Evolutionary conservation across 2,329 filamentous ascomycete genomes (phyloP).

Genomic region (Didymella segeticola): DNA sequence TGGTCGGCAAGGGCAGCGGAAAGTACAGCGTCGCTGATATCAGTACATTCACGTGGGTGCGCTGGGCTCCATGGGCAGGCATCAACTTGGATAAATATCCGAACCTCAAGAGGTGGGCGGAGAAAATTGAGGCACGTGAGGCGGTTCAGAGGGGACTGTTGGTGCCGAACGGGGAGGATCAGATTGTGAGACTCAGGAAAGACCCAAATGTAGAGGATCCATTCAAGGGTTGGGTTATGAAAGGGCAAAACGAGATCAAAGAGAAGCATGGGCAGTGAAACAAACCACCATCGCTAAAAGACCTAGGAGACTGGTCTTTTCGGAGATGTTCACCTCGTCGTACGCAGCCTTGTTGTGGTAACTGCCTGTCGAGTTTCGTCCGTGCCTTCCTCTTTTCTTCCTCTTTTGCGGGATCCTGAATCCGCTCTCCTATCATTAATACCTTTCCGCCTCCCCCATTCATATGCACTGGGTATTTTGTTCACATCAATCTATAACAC

Average conservation of each 20-base stretch:
- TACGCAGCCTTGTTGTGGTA: background rate
- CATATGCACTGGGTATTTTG: too few species aligned
- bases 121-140: slow-evolving; percentile 35
- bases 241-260: slow-evolving; percentile 5
- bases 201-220: slow-evolving; percentile 32
- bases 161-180: slow-evolving; percentile 33
- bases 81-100: slow-evolving; percentile 72
- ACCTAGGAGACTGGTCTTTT: fast-evolving
- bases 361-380: too few species aligned
- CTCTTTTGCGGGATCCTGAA: too few species aligned
- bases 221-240: slow-evolving; percentile 32
- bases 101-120: slow-evolving; percentile 61
- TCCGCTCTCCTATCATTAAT: too few species aligned
- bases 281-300: background rate
- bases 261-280: slow-evolving; percentile 1
- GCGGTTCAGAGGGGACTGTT: slow-evolving; percentile 64
- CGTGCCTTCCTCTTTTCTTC: too few species aligned
- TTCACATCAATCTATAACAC: too few species aligned
- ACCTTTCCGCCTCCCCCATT: too few species aligned
- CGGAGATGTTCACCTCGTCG: background rate
- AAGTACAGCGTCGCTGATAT: slow-evolving; percentile 69
- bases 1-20: slow-evolving; percentile 66
- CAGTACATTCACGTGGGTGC: slow-evolving; percentile 78
- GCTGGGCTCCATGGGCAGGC: slow-evolving; percentile 63
- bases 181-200: slow-evolving; percentile 31